Conservation (phyloP, 495 filamentous ascomycete genomes). For the Zalerion maritima region DNA sequence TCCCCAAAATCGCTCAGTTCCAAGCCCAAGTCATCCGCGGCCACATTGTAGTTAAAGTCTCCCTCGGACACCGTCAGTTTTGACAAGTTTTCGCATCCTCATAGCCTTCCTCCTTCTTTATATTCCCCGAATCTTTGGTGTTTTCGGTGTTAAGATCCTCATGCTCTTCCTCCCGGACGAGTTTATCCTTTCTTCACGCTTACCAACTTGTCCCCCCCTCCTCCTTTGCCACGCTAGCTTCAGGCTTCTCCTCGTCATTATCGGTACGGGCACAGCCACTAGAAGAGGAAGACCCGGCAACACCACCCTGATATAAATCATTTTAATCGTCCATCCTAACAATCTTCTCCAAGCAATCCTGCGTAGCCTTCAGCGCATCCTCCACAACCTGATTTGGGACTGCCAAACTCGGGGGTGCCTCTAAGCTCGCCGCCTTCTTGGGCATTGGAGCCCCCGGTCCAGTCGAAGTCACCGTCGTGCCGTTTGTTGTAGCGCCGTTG, state of each 20-base stretch:
- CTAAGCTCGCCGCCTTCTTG: conserved; percentile 7
- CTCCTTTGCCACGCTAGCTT: neutral
- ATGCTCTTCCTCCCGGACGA: conserved; percentile 3
- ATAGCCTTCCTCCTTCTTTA: too few species aligned
- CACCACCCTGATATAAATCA: neutral
- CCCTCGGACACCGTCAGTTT: too few species aligned
- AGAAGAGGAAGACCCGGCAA: neutral
- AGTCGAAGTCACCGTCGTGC: conserved; percentile 11
- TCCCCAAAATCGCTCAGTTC: too few species aligned
- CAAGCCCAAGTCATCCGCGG: too few species aligned
- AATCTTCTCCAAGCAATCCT: conserved; percentile 34
- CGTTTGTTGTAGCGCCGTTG: conserved; percentile 10
- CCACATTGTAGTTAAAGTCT: too few species aligned
- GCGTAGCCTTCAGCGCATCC: conserved; percentile 35
- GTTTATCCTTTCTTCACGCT: conserved; percentile 1
- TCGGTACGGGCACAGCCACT: neutral
- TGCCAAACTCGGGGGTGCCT: conserved; percentile 21
- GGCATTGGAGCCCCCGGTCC: conserved; percentile 14
- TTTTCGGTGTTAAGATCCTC: too few species aligned
- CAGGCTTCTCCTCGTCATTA: neutral
- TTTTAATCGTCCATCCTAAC: conserved; percentile 28
- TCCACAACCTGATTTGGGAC: conserved; percentile 35
- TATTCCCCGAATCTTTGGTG: too few species aligned
- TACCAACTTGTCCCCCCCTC: neutral
- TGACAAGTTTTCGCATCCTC: too few species aligned